Evolutionary conservation across 768 basidiomycete species (phyloP).

Genomic region (Jaapia argillacea): DNA sequence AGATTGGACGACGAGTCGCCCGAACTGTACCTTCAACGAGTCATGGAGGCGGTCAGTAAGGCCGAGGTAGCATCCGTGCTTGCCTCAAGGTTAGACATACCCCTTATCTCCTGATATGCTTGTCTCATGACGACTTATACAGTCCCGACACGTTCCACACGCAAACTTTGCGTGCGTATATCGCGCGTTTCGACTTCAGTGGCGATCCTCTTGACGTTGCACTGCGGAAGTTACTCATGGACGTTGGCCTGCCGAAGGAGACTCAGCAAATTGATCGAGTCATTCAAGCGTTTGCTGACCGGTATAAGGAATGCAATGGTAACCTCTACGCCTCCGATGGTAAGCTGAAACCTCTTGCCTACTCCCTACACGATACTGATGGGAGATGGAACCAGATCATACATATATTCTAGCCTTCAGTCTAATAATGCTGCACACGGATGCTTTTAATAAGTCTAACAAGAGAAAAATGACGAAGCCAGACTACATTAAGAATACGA

Average conservation of each 20-base stretch:
- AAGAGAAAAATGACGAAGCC: slow-evolving; percentile 95
- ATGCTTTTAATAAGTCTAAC: slow-evolving; percentile 96
- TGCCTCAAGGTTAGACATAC: slow-evolving; percentile 58
- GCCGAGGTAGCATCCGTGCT: slow-evolving; percentile 73
- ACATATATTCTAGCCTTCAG: slow-evolving; percentile 97
- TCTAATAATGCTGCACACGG: slow-evolving; percentile 97
- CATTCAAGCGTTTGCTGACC: slow-evolving; percentile 86
- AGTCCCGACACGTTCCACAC: slow-evolving; percentile 68
- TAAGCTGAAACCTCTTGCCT: slow-evolving; percentile 19
- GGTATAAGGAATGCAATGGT: slow-evolving; percentile 80
- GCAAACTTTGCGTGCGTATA: slow-evolving; percentile 59
- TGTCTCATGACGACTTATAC: slow-evolving; percentile 3
- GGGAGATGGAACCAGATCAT: slow-evolving; percentile 47
- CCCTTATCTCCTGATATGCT: background rate
- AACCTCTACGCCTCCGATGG: slow-evolving; percentile 71
- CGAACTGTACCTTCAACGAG: slow-evolving; percentile 54
- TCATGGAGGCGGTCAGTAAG: slow-evolving; percentile 57
- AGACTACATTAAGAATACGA: slow-evolving; percentile 90
- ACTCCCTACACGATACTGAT: background rate
- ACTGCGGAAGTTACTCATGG: slow-evolving; percentile 81
- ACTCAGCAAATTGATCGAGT: slow-evolving; percentile 98
- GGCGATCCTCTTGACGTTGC: slow-evolving; percentile 86
- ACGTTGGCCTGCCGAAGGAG: slow-evolving; percentile 85
- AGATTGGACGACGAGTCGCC: slow-evolving; percentile 52
- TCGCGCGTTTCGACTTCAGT: slow-evolving; percentile 69